These are phyloP conservation scores for Tricholoma terreum DNA, from an alignment of 768 basidiomycete species.

Conservation along the genomic window DNA sequence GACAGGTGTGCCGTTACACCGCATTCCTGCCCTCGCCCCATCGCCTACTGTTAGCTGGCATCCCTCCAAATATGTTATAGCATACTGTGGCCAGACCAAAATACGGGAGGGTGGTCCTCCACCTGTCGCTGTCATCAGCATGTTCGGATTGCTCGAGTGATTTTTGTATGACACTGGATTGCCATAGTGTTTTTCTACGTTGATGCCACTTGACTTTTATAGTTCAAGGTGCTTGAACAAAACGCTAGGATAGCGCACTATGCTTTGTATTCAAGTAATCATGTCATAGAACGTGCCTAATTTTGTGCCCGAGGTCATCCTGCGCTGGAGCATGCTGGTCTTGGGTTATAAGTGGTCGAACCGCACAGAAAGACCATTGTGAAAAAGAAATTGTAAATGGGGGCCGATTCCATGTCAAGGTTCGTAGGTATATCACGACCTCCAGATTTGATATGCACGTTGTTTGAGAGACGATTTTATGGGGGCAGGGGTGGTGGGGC, in stretches of 20 bases:
- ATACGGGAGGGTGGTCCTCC: conserved; percentile 61
- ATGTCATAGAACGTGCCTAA: too few species aligned
- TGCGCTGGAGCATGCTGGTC: conserved; percentile 45
- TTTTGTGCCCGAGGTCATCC: conserved; percentile 34
- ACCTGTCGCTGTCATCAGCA: conserved; percentile 65
- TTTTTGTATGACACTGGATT: background rate
- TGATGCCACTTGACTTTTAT: background rate
- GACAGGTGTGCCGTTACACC: conserved; percentile 69
- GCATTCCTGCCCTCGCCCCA: conserved; percentile 68
- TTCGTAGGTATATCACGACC: conserved; percentile 30
- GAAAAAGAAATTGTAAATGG: conserved; percentile 37
- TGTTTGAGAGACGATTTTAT: conserved; percentile 50
- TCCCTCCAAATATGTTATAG: conserved; percentile 76
- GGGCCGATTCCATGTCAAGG: conserved; percentile 20
- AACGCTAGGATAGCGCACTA: background rate
- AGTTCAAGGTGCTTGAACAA: background rate
- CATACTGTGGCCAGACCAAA: conserved; percentile 78
- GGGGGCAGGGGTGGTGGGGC: conserved; percentile 34
- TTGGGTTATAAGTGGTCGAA: conserved; percentile 55
- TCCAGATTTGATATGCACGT: conserved; percentile 63
- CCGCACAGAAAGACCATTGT: conserved; percentile 48
- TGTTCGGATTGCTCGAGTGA: conserved; percentile 58
- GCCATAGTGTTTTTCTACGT: background rate
- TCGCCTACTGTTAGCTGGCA: conserved; percentile 82
- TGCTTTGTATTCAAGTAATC: background rate